Evolutionary conservation across 1,284 basidiomycete genomes (phyloP), one percentile per base, ranked within the genome.

Genomic region (Omphalotus olearius): DNA sequence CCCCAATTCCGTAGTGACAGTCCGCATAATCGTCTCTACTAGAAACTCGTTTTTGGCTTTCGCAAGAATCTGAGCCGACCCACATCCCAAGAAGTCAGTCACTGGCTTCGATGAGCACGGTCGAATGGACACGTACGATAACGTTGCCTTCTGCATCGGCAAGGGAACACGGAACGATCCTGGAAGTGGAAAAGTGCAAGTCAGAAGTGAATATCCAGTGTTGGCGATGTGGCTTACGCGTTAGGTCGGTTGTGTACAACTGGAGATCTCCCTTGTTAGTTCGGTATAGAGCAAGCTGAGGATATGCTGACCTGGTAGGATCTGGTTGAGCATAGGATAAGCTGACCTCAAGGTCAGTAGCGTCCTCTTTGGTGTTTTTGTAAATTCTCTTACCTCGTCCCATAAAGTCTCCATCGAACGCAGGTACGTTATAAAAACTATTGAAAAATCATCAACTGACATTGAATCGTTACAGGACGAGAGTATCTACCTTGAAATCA

Each of bases 331-430:
- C 51, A 58, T 57, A 14, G 59, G 62, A 47, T 61, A 64, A 20
- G 59, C 60, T 65, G n/a, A 47, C 43, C 4, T 25, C 26, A n/a
- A 10, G 3, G 45, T 13, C 4, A 51, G 49, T 43, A 23, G 44
- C 37, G 11, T 53, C 16, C 30, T 37, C 50, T 6, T 40, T 36
- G 6, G 7, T 9, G 9, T 33, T 10, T 28, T 4, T 57, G 30
- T 5, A 47, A 0, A 64, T 65, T 52, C 68, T 17, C 70, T 63
- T 14, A 53, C 74, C 74, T 51, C 76, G 66, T 6, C 74, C 74
- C 74, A 77, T 76, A 2, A 76, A 66, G 58, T 80, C 78, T 35
- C 66, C 72, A 53, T 77, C 75, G 28, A 76, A 55, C 5, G 71
- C 64, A n/a, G 72, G 72, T 25, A 71, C 53, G 47, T 66, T 60